phyloP scores from a whole-genome alignment of 768 basidiomycete species.

The Suillus spraguei region DNA sequence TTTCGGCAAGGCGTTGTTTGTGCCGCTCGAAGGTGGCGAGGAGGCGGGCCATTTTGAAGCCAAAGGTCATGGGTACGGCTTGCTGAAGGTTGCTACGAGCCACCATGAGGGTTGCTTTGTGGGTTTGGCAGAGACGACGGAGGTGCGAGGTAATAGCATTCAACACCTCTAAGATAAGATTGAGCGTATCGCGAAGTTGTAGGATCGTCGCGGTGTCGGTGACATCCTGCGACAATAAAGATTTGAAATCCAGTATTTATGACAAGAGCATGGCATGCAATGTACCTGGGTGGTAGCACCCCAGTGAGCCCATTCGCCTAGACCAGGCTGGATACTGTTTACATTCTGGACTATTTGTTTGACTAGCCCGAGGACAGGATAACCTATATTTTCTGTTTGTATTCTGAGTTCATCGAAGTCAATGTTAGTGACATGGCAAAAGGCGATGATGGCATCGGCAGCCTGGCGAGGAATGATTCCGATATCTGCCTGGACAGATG shows the following conservation, averaged over 20 bases:
- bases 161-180: slow-evolving; percentile 34
- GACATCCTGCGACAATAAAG: slow-evolving; percentile 39
- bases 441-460: slow-evolving; percentile 36
- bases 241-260: slow-evolving; percentile 5
- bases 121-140: slow-evolving; percentile 28
- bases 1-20: slow-evolving; percentile 37
- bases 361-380: slow-evolving; percentile 47
- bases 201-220: slow-evolving; percentile 49
- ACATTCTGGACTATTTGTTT: slow-evolving; percentile 44
- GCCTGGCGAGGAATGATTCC: slow-evolving; percentile 43
- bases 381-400: slow-evolving; percentile 46
- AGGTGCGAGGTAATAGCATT: slow-evolving; percentile 32
- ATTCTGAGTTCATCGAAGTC: slow-evolving; percentile 40
- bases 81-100: slow-evolving; percentile 51
- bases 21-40: slow-evolving; percentile 46
- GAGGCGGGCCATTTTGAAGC: slow-evolving; percentile 49
- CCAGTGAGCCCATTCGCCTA: slow-evolving; percentile 52
- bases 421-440: slow-evolving; percentile 39
- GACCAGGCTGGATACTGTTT: slow-evolving; percentile 33
- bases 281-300: slow-evolving; percentile 51
- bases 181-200: slow-evolving; percentile 43
- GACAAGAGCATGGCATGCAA: not conserved
- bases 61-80: slow-evolving; percentile 49
- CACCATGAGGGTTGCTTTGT: slow-evolving; percentile 45
- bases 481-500: slow-evolving; percentile 40